Evolutionary conservation across 2,329 filamentous ascomycete species (phyloP).

Genomic region (Aureobasidium leucospermi): DNA sequence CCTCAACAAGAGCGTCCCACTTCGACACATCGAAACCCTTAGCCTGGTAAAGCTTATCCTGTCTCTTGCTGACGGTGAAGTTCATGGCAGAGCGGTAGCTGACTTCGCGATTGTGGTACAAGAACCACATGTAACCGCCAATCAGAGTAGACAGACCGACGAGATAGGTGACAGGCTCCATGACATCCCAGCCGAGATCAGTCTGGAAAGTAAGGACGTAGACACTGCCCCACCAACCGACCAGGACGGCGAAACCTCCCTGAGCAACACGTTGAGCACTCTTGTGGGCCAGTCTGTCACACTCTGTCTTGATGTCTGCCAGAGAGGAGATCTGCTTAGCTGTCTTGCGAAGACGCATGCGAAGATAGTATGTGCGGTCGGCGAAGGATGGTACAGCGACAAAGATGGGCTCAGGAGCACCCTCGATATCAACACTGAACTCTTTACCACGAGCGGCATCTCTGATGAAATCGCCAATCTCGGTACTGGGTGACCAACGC

Average conservation of each 20-base stretch:
- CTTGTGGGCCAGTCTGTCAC: constrained; percentile 68
- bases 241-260: constrained; percentile 65
- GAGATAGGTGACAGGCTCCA: constrained; percentile 86
- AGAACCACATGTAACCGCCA: constrained; percentile 85
- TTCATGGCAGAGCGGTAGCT: constrained; percentile 82
- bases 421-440: constrained; percentile 78
- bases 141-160: constrained; percentile 81
- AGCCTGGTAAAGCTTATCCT: constrained; percentile 66
- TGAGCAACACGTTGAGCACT: constrained; percentile 73
- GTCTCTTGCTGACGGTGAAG: constrained; percentile 72
- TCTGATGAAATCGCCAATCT: constrained; percentile 89
- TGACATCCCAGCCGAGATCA: constrained; percentile 78
- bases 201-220: constrained; percentile 64
- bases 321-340: constrained; percentile 60
- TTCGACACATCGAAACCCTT: constrained; percentile 66
- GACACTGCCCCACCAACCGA: constrained; percentile 74
- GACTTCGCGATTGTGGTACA: constrained; percentile 85
- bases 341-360: constrained; percentile 66
- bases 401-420: constrained; percentile 57
- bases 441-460: constrained; percentile 79
- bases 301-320: constrained; percentile 70
- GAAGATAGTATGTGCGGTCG: constrained; percentile 83
- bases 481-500: constrained; percentile 79
- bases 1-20: constrained; percentile 74
- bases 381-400: constrained; percentile 81